Base-by-base conservation (phyloP, 129 eudicot genomes). In the Deinandra increscens region DNA sequence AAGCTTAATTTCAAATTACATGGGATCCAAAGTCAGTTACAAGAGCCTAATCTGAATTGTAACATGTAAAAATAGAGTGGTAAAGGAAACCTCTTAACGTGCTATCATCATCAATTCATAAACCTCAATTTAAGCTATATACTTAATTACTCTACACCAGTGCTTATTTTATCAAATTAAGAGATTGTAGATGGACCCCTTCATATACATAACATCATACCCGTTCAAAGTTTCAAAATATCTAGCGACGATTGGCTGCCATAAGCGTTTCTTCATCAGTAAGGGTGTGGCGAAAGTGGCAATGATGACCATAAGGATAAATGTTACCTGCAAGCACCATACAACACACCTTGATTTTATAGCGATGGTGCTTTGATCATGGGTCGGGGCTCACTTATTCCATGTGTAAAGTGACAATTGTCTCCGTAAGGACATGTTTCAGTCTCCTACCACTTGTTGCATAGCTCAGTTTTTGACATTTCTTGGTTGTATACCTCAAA, bases 261-360 rank as follows among this genome's bases (percentile, higher is more conserved):
- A 74, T 56, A 70, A 74, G 84, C 75, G 74, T 72, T 75, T 89
- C 90, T 68, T 86, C 74, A 14, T 82, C 84, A 9, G 88, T 78
- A 68, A 86, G 95, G 10, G 96, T 61, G 79, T 91, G 97, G 54
- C 97, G 96, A 60, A 91, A 91, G 72, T 91, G 97, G 82, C 97
- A 91, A 69, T 93, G 97, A 76, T 91, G 97, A 60, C 97, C 97
- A 45, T 91, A 91, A 5, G 97, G 96, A 41, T 96, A 91, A 53
- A 64, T 68, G 19, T 77, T 84, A 1, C 97, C 97, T 2, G 93
- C 70, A 34, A 88, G 83, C 13, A 88, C 86, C 96, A 91, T 84
- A 36, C 96, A 90, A 65, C 97, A 91, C 19, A 88, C 92, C 74
- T 88, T 85, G 1, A 96, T 91, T 69, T 91, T 91, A 85, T 91